Percentiles rank a stretch among this genome's conserved stretches.
phyloP scores from a whole-genome alignment of 306 rosid species.

The Dalbergia cochinchinensis region DNA sequence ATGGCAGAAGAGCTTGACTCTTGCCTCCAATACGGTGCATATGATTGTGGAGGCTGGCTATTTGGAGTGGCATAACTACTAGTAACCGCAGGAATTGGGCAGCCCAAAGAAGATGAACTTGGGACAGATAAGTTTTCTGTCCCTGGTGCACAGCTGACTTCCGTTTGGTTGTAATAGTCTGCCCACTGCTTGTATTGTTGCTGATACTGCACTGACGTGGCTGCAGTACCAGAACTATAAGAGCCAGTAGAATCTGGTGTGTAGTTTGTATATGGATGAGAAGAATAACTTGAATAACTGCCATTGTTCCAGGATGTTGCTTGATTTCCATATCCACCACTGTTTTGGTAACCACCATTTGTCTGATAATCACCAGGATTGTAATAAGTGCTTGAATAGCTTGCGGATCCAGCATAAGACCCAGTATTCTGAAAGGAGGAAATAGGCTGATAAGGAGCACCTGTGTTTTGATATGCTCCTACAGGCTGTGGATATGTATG shows the following conservation, averaged over 20 bases:
- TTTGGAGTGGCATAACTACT: slow-evolving; percentile 65
- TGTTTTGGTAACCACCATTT: slow-evolving; percentile 87
- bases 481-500: slow-evolving; percentile 91
- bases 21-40: slow-evolving; percentile 79
- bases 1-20: slow-evolving; percentile 72
- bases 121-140: slow-evolving; percentile 84
- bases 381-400: slow-evolving; percentile 99
- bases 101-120: slow-evolving; percentile 64
- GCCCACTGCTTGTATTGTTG: slow-evolving; percentile 91
- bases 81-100: slow-evolving; percentile 65
- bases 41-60: slow-evolving; percentile 70
- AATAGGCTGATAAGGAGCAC: slow-evolving; percentile 99
- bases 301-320: slow-evolving; percentile 80
- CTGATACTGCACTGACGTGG: slow-evolving; percentile 75
- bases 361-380: slow-evolving; percentile 99
- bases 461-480: slow-evolving; percentile 99
- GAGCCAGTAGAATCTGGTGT: slow-evolving; percentile 70
- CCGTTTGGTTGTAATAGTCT: slow-evolving; percentile 91
- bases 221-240: slow-evolving; percentile 69
- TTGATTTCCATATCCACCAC: slow-evolving; percentile 79
- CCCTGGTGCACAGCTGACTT: slow-evolving; percentile 99
- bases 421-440: slow-evolving; percentile 99
- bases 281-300: slow-evolving; percentile 71
- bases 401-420: slow-evolving; percentile 99
- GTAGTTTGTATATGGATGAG: slow-evolving; percentile 82